phyloP scores from a whole-genome alignment of 2,329 filamentous ascomycete genomes.

The Fusarium sp. region DNA sequence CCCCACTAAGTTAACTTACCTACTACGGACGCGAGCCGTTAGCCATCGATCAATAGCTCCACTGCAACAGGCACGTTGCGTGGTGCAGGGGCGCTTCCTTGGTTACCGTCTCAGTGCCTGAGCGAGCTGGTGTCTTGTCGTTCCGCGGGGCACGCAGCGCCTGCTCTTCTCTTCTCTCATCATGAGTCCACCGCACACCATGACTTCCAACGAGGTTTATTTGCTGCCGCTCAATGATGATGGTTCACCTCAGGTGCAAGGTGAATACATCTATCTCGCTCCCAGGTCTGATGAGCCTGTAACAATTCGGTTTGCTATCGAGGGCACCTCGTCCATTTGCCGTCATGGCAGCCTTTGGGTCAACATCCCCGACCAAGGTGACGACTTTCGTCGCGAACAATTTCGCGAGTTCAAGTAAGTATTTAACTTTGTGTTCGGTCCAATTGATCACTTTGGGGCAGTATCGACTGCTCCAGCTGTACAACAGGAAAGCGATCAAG shows the following conservation, averaged over 20 bases:
- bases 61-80: slow-evolving; percentile 39
- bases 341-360: slow-evolving; percentile 96
- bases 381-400: slow-evolving; percentile 80
- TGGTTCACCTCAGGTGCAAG: slow-evolving; percentile 89
- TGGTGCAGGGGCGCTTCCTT: slow-evolving; percentile 40
- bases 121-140: slow-evolving; percentile 41
- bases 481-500: neutral
- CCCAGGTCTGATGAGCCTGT: slow-evolving; percentile 82
- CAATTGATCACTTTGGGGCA: slow-evolving; percentile 18
- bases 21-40: slow-evolving; percentile 40
- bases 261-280: slow-evolving; percentile 92
- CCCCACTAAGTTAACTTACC: slow-evolving; percentile 39
- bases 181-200: slow-evolving; percentile 72
- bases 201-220: slow-evolving; percentile 82
- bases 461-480: neutral
- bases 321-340: slow-evolving; percentile 96
- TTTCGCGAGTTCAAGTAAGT: slow-evolving; percentile 93
- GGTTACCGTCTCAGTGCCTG: slow-evolving; percentile 40
- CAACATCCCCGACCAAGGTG: slow-evolving; percentile 86
- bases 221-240: slow-evolving; percentile 92
- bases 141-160: slow-evolving; percentile 50
- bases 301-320: slow-evolving; percentile 87
- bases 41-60: slow-evolving; percentile 40
- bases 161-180: slow-evolving; percentile 52
- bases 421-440: neutral